A percentile compares a stretch with the other conserved stretches of the same genome.
Conservation (phyloP, 768 basidiomycete species). For the Nevesoporus exiguus region DNA sequence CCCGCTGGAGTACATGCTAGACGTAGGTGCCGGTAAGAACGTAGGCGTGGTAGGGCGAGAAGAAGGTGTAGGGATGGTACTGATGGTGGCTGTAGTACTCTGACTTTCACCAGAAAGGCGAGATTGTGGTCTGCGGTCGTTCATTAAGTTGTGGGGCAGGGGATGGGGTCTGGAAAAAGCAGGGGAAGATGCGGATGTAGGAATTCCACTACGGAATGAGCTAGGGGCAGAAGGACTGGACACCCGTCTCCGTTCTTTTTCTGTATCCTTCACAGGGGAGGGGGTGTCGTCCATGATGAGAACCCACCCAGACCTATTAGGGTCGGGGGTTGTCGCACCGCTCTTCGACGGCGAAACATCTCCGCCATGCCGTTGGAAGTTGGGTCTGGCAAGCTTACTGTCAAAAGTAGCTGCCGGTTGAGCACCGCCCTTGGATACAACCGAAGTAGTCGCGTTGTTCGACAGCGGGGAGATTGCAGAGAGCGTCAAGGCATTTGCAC, state of each 20-base stretch:
- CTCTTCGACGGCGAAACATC: slow-evolving; percentile 43
- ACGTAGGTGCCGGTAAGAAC: slow-evolving; percentile 66
- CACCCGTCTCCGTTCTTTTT: slow-evolving; percentile 54
- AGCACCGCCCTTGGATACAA: slow-evolving; percentile 11
- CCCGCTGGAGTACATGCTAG: slow-evolving; percentile 44
- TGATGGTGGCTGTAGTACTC: slow-evolving; percentile 53
- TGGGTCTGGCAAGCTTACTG: slow-evolving; percentile 20
- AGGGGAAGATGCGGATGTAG: slow-evolving; percentile 46
- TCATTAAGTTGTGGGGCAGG: slow-evolving; percentile 41
- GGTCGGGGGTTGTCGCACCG: slow-evolving; percentile 39
- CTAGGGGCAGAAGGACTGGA: slow-evolving; percentile 62
- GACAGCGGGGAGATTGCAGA: slow-evolving; percentile 35
- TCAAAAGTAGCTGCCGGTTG: slow-evolving; percentile 21
- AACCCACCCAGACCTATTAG: slow-evolving; percentile 79
- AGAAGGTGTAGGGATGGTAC: slow-evolving; percentile 60
- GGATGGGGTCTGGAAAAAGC: slow-evolving; percentile 42
- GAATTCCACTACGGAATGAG: slow-evolving; percentile 46
- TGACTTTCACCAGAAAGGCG: slow-evolving; percentile 64
- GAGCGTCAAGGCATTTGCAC: slow-evolving; percentile 35
- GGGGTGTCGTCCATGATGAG: slow-evolving; percentile 88
- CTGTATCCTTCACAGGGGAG: slow-evolving; percentile 56
- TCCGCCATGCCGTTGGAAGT: slow-evolving; percentile 41
- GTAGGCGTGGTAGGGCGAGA: slow-evolving; percentile 77
- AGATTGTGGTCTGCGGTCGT: slow-evolving; percentile 65
- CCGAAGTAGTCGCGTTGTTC: slow-evolving; percentile 38